A percentile compares a stretch with the other conserved stretches of the same genome.
Evolutionary conservation across 1,284 basidiomycete species (phyloP).

Genomic region (Microbotryum scabiosae): DNA sequence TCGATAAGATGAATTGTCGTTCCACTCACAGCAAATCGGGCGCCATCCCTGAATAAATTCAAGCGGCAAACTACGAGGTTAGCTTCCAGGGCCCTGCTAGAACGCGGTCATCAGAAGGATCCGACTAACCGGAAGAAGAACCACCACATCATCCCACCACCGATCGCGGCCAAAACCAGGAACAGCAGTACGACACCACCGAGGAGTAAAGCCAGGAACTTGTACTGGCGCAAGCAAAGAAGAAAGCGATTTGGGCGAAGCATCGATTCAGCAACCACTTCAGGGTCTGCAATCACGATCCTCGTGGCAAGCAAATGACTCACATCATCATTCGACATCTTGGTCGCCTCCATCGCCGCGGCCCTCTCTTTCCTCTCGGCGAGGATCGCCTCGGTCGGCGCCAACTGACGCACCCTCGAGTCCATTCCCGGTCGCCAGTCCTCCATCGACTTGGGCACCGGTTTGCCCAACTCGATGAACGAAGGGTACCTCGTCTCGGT

Average conservation of each 20-base stretch:
- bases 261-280: too few species aligned
- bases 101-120: too few species aligned
- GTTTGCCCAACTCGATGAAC: constrained; percentile 24
- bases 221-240: constrained; percentile 6
- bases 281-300: not conserved
- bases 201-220: constrained; percentile 17
- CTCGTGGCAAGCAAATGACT: not conserved
- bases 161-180: constrained; percentile 9
- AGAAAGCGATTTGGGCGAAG: not conserved
- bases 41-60: constrained; percentile 3
- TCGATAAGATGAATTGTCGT: too few species aligned
- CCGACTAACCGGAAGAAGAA: constrained; percentile 10
- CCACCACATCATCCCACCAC: constrained; percentile 4
- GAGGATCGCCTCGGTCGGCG: constrained; percentile 12
- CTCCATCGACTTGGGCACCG: constrained; percentile 15
- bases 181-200: constrained; percentile 14
- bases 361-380: constrained; percentile 8
- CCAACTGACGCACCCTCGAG: constrained; percentile 27
- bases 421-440: constrained; percentile 28
- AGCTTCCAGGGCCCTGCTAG: not conserved
- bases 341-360: constrained; percentile 2
- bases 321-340: constrained; percentile 23
- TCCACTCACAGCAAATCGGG: constrained; percentile 2
- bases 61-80: not conserved
- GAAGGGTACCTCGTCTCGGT: constrained; percentile 49